Evolutionary conservation across 2,329 filamentous ascomycete species (phyloP).

Genomic region (Plenodomus lindquistii): DNA sequence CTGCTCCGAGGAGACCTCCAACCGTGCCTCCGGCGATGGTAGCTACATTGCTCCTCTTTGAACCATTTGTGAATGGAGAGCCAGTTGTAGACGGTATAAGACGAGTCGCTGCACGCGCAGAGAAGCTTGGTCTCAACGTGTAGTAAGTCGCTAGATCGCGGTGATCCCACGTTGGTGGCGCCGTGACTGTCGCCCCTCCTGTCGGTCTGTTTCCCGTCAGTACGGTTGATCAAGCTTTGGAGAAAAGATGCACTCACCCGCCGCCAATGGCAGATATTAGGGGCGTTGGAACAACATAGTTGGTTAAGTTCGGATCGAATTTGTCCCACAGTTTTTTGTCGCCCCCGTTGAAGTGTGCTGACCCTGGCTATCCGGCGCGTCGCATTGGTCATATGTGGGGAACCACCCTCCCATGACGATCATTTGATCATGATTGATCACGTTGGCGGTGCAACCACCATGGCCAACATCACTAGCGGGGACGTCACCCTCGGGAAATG

Average conservation of each 20-base stretch:
- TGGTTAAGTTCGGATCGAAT: slow-evolving; percentile 55
- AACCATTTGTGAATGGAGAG: slow-evolving; percentile 7
- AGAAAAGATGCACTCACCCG: slow-evolving; percentile 29
- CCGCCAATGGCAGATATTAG: slow-evolving; percentile 54
- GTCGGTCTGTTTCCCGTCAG: slow-evolving; percentile 40
- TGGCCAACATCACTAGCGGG: slow-evolving; percentile 50
- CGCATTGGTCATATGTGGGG: slow-evolving; percentile 52
- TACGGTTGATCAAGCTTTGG: slow-evolving; percentile 9
- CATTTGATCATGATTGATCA: slow-evolving; percentile 63
- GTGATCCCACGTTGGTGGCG: slow-evolving; percentile 56
- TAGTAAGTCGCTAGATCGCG: slow-evolving; percentile 60
- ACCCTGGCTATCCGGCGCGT: slow-evolving; percentile 57
- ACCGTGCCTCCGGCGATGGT: slow-evolving; percentile 48
- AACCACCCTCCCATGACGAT: slow-evolving; percentile 66
- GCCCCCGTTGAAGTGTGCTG: slow-evolving; percentile 49
- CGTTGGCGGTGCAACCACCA: slow-evolving; percentile 60
- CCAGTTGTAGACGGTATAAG: slow-evolving; percentile 36
- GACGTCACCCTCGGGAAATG: slow-evolving; percentile 50
- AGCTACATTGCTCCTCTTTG: slow-evolving; percentile 35
- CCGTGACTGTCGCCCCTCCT: slow-evolving; percentile 59
- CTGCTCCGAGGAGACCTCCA: slow-evolving; percentile 42
- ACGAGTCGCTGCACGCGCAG: slow-evolving; percentile 57
- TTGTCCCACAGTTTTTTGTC: slow-evolving; percentile 56
- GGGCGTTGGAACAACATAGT: slow-evolving; percentile 59
- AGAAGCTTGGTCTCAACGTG: slow-evolving; percentile 53